phyloP scores from a whole-genome alignment of 257 asterid species.

The Forsythia suspensa region DNA sequence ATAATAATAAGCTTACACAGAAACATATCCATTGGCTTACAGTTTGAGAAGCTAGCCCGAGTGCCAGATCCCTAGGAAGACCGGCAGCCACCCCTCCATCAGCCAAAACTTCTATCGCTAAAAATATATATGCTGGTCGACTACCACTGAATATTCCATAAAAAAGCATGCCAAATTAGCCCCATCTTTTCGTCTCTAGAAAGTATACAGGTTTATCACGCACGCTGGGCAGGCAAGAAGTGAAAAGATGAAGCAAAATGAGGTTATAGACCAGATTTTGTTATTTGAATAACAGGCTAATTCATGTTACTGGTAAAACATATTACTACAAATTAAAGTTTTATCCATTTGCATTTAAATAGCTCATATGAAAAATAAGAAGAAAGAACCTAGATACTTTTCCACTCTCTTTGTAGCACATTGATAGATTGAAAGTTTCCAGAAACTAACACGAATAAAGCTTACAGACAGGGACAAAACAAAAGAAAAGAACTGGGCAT shows the following conservation, averaged over 20 bases:
- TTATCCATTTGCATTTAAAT: neutral
- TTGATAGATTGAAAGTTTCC: neutral
- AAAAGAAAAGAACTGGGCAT: no score
- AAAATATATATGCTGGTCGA: constrained; percentile 90
- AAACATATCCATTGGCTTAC: constrained; percentile 42
- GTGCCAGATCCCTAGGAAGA: constrained; percentile 90
- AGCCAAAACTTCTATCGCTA: constrained; percentile 98
- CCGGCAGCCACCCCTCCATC: constrained; percentile 99
- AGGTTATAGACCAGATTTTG: neutral
- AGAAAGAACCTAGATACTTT: neutral
- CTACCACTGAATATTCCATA: constrained; percentile 67
- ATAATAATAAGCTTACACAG: neutral
- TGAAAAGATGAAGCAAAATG: neutral
- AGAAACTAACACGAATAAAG: neutral
- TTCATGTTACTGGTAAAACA: neutral
- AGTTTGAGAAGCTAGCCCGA: constrained; percentile 94
- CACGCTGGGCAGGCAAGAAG: neutral
- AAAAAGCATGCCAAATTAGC: neutral
- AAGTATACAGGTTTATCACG: neutral
- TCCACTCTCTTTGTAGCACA: neutral
- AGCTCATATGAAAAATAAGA: neutral
- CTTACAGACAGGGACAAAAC: neutral
- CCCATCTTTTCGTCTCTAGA: neutral
- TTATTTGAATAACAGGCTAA: neutral
- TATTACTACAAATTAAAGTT: no score